phyloP scores from a whole-genome alignment of 148 eudicot genomes.

The Agrostemma githago region DNA sequence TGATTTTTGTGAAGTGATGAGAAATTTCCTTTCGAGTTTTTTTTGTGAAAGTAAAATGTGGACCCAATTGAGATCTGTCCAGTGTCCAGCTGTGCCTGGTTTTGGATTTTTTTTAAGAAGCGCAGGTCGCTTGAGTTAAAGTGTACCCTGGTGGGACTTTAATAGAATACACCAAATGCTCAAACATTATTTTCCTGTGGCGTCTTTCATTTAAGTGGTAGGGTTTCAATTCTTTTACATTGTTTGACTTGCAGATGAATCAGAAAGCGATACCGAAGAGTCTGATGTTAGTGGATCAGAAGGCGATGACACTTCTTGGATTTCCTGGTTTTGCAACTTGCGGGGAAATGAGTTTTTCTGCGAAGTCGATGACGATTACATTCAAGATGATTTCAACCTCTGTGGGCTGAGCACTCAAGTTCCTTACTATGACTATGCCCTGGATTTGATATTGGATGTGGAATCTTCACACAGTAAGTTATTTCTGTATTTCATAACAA shows the following conservation, averaged over 20 bases:
- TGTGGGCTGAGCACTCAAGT: constrained; percentile 80
- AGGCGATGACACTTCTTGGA: constrained; percentile 79
- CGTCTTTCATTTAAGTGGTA: not conserved
- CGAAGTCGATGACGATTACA: constrained; percentile 80
- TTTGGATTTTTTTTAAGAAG: not conserved
- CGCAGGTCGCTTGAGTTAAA: not conserved
- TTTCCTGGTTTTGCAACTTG: constrained; percentile 75
- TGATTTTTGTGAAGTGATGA: too few species aligned
- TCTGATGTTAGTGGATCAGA: constrained; percentile 81
- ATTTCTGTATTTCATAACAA: not conserved
- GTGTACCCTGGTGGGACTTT: not conserved
- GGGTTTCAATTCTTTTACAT: not conserved
- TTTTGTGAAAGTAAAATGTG: too few species aligned
- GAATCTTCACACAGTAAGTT: constrained; percentile 69
- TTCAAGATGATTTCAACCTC: constrained; percentile 75
- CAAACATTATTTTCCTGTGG: not conserved
- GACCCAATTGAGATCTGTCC: too few species aligned
- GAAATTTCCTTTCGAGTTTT: too few species aligned
- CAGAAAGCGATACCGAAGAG: constrained; percentile 70
- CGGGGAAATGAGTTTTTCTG: constrained; percentile 74
- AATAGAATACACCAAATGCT: not conserved
- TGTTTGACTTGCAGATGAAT: constrained; percentile 46
- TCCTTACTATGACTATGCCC: constrained; percentile 72
- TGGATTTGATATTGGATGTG: constrained; percentile 69
- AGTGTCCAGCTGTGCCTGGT: not conserved